Evolutionary conservation across 1,284 basidiomycete species (phyloP).

Genomic region (Stygiomarasmius scandens): DNA sequence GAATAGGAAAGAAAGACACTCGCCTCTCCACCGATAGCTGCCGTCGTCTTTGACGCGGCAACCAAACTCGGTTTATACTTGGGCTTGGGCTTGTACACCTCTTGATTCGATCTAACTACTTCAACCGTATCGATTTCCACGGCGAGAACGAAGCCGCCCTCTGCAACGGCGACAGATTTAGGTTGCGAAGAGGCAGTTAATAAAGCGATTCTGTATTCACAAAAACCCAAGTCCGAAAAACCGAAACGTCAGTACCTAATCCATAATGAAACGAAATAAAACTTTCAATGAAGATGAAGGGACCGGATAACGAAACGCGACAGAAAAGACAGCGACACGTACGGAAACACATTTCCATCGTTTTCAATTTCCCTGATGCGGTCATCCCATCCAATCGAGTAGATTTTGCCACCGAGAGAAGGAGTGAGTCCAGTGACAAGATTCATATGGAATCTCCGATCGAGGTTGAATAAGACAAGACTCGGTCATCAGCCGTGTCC

Average conservation of each 20-base stretch:
- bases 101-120: conserved; percentile 68
- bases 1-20: conserved; percentile 19
- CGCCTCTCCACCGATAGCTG: conserved; percentile 82
- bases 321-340: conserved; percentile 35
- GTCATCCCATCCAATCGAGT: conserved; percentile 83
- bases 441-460: conserved; percentile 64
- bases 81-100: conserved; percentile 55
- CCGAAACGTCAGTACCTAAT: neutral
- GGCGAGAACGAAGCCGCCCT: conserved; percentile 74
- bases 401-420: conserved; percentile 54
- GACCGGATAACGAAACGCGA: conserved; percentile 47
- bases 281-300: conserved; percentile 11
- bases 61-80: conserved; percentile 61
- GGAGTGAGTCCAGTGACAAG: conserved; percentile 70
- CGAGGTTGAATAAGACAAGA: conserved; percentile 63
- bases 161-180: conserved; percentile 61
- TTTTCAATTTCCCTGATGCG: conserved; percentile 66
- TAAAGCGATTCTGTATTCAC: conserved; percentile 44
- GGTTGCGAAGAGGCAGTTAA: conserved; percentile 69
- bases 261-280: no score
- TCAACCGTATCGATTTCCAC: conserved; percentile 71
- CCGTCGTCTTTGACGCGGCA: conserved; percentile 49
- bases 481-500: conserved; percentile 84
- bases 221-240: neutral
- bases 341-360: conserved; percentile 57